These are phyloP conservation scores for Quercus rubra DNA, from an alignment of 306 rosid genomes.

Conservation along the genomic window DNA sequence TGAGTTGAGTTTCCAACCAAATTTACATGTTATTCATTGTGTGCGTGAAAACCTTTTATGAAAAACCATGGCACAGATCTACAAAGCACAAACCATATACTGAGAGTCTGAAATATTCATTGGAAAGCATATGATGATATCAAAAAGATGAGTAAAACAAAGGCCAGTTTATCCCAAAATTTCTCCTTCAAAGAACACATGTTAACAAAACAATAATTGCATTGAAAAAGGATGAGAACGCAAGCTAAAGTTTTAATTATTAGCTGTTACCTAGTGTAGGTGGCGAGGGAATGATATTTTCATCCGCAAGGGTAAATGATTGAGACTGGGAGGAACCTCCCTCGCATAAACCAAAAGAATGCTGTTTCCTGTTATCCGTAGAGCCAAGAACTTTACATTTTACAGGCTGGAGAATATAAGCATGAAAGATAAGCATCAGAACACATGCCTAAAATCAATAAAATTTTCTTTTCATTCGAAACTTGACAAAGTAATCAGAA, in stretches of 20 bases:
- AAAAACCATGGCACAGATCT: background rate
- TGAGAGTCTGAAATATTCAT: background rate
- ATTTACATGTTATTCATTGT: background rate
- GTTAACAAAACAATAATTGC: background rate
- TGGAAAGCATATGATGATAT: background rate
- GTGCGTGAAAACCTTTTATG: background rate
- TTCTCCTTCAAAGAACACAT: background rate
- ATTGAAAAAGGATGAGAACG: background rate
- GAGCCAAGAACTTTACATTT: slow-evolving; percentile 41
- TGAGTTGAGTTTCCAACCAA: background rate
- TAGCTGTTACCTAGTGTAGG: slow-evolving; percentile 66
- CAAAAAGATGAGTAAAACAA: too few species aligned
- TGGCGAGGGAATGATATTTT: slow-evolving; percentile 66
- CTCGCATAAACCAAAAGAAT: slow-evolving; percentile 20
- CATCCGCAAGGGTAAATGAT: slow-evolving; percentile 39
- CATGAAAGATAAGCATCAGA: slow-evolving; percentile 10
- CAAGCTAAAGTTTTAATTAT: slow-evolving; percentile 17
- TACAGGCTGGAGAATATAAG: slow-evolving; percentile 44
- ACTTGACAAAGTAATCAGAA: background rate
- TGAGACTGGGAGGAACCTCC: slow-evolving; percentile 37
- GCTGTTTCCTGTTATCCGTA: slow-evolving; percentile 29
- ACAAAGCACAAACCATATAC: background rate
- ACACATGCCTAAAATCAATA: background rate
- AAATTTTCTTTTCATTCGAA: background rate
- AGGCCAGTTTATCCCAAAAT: background rate